phyloP scores from a whole-genome alignment of 169 alveolate species.

The Cryptosporidium andersoni region DNA sequence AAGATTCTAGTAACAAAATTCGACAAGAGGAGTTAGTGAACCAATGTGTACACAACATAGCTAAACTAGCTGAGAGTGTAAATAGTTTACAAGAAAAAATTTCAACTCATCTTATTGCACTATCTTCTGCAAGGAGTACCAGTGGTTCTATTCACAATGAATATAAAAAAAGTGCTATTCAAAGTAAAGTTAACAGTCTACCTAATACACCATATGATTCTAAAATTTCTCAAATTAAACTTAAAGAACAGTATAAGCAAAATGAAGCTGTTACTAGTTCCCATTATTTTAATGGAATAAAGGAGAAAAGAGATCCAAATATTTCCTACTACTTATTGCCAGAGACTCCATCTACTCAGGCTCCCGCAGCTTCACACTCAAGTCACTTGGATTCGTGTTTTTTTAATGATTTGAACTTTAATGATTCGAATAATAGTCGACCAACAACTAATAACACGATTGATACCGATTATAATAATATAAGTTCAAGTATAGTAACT shows the following conservation, averaged over 20 bases:
- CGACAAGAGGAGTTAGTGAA: constrained; percentile 68
- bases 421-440: constrained; percentile 60
- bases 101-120: constrained; percentile 55
- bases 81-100: constrained; percentile 63
- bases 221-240: too few species aligned
- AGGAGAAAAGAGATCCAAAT: constrained; percentile 14
- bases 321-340: constrained; percentile 56
- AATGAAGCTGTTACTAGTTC: too few species aligned
- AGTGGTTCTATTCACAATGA: constrained; percentile 22
- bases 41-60: constrained; percentile 64
- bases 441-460: constrained; percentile 62
- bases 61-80: constrained; percentile 69
- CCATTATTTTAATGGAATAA: not conserved
- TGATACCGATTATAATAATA: constrained; percentile 70
- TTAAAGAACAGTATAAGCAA: too few species aligned
- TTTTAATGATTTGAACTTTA: constrained; percentile 19
- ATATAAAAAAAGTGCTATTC: constrained; percentile 12
- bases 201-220: too few species aligned
- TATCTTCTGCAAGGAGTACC: constrained; percentile 35
- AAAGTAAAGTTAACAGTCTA: too few species aligned
- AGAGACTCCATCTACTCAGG: constrained; percentile 70
- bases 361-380: constrained; percentile 61
- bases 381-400: constrained; percentile 46
- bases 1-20: constrained; percentile 42
- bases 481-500: constrained; percentile 15